phyloP scores from a whole-genome alignment of 2,329 filamentous ascomycete species.

The Akanthomyces lecanii region DNA sequence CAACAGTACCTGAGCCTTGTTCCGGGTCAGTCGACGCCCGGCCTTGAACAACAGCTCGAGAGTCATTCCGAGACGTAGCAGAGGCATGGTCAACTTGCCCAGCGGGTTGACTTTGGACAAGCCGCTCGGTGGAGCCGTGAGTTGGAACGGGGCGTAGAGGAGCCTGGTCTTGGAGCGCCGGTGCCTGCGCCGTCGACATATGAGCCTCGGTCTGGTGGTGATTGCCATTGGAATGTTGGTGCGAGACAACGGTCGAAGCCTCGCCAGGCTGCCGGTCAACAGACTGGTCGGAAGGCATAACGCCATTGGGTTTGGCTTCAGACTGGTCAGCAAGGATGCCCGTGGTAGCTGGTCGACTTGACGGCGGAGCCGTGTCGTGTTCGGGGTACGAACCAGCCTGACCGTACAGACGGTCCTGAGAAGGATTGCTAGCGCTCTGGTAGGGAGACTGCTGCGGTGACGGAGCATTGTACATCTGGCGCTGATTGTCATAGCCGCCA shows the following conservation, averaged over 20 bases:
- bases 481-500: conserved; percentile 65
- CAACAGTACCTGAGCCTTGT: conserved; percentile 43
- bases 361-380: conserved; percentile 83
- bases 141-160: conserved; percentile 16
- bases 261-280: conserved; percentile 55
- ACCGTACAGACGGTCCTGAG: conserved; percentile 63
- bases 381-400: conserved; percentile 71
- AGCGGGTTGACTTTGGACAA: conserved; percentile 37
- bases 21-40: conserved; percentile 42
- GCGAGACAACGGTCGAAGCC: conserved; percentile 41
- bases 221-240: conserved; percentile 35
- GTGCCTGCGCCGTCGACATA: conserved; percentile 37
- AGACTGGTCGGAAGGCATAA: conserved; percentile 51
- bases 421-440: conserved; percentile 54
- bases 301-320: conserved; percentile 64
- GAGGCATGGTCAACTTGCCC: conserved; percentile 35
- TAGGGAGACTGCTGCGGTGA: conserved; percentile 69
- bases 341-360: conserved; percentile 54
- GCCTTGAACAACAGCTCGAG: conserved; percentile 34
- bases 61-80: conserved; percentile 44
- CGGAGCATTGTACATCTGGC: conserved; percentile 72
- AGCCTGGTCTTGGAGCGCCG: conserved; percentile 39
- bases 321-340: conserved; percentile 58
- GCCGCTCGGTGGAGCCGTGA: conserved; percentile 29
- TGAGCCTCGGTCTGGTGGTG: conserved; percentile 42